phyloP scores from a whole-genome alignment of 116 monocot genomes.

The Dioscorea cayenensis region DNA sequence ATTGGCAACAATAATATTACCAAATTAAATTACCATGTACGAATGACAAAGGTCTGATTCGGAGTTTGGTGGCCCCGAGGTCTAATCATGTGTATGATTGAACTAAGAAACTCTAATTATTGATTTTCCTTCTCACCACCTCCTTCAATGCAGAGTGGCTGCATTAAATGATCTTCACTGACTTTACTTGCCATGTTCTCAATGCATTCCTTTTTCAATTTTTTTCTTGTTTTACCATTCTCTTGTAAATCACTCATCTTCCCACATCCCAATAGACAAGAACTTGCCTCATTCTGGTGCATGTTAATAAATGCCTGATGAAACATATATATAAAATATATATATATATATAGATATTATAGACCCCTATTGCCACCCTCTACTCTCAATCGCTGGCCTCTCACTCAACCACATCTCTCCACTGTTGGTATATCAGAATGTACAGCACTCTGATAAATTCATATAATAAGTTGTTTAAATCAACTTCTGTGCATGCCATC shows the following conservation, averaged over 20 bases:
- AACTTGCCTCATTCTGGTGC: neutral
- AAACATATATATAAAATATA: neutral
- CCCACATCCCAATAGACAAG: slow-evolving; percentile 12
- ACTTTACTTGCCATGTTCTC: slow-evolving; percentile 19
- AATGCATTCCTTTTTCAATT: neutral
- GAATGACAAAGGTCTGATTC: neutral
- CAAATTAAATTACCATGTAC: slow-evolving; percentile 1
- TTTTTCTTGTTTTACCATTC: slow-evolving; percentile 11
- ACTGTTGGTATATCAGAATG: neutral
- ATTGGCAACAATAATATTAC: neutral
- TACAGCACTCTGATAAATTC: neutral
- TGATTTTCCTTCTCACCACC: slow-evolving; percentile 4
- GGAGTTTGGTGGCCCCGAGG: slow-evolving; percentile 10
- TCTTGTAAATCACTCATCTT: slow-evolving; percentile 17
- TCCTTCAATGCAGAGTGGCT: neutral
- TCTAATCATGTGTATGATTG: slow-evolving; percentile 41
- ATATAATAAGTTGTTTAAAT: no score
- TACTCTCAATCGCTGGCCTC: neutral
- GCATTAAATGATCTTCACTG: slow-evolving; percentile 10
- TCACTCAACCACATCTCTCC: neutral
- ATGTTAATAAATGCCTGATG: neutral
- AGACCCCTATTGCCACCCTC: neutral
- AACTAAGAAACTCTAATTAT: slow-evolving; percentile 24
- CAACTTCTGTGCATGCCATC: no score
- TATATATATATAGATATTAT: no score